phyloP scores from a whole-genome alignment of 169 alveolate genomes.

The Plasmodium yoelii region DNA sequence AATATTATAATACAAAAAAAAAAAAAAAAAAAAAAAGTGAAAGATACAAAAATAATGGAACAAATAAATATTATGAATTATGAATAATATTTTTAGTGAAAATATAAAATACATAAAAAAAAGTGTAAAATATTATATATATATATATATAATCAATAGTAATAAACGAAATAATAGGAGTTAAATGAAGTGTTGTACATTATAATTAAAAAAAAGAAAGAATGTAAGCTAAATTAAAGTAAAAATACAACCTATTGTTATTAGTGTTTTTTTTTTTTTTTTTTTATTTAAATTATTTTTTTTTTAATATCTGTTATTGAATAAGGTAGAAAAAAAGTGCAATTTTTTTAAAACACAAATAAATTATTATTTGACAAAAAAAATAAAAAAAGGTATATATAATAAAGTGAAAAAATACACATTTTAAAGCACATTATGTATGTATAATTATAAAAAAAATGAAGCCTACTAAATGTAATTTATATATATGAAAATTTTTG shows the following conservation, averaged over 20 bases:
- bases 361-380: too few relatives aligned
- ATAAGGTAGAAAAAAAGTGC: constrained; percentile 3
- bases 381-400: background rate
- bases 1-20: constrained; percentile 21
- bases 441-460: background rate
- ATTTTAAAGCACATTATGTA: background rate
- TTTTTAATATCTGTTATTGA: background rate
- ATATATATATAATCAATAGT: background rate
- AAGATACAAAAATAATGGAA: background rate
- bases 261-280: constrained; percentile 8
- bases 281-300: constrained; percentile 2
- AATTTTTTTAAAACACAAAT: too few relatives aligned
- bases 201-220: background rate
- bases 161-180: constrained; percentile 1
- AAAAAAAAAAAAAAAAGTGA: constrained; percentile 45
- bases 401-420: background rate
- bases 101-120: background rate
- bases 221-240: constrained; percentile 11
- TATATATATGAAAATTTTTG: background rate
- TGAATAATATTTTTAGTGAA: background rate
- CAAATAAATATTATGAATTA: background rate
- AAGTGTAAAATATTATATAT: background rate
- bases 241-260: constrained; percentile 25
- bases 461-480: background rate
- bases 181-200: background rate